These are phyloP conservation scores for Fraxinus sp. DNA, from an alignment of 305 asterid species.

Conservation along the genomic window DNA sequence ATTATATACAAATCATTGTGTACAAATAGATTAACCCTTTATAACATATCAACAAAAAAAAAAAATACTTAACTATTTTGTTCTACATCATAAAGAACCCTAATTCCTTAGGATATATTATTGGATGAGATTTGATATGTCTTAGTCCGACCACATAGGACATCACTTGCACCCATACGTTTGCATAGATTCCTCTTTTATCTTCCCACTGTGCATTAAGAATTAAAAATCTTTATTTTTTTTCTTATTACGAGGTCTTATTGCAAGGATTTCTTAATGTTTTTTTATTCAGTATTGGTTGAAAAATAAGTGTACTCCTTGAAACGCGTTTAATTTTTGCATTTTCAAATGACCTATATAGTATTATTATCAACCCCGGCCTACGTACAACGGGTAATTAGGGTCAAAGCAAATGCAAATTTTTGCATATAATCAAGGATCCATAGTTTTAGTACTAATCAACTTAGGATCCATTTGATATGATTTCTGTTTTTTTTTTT, in stretches of 20 bases:
- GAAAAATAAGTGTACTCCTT: constrained; percentile 36
- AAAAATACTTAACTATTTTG: background rate
- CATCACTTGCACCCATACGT: constrained; percentile 46
- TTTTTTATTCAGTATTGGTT: constrained; percentile 30
- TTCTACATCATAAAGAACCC: constrained; percentile 24
- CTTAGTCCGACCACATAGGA: constrained; percentile 60
- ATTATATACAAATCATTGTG: too few relatives aligned
- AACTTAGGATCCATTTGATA: background rate
- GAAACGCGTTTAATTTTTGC: constrained; percentile 51
- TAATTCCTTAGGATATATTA: constrained; percentile 21
- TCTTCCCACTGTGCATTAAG: constrained; percentile 28
- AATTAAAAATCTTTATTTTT: background rate
- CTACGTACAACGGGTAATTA: constrained; percentile 31
- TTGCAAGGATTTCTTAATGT: background rate
- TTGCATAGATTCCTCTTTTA: constrained; percentile 36
- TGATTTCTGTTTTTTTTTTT: too few relatives aligned
- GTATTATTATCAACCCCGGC: constrained; percentile 29
- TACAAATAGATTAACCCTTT: too few relatives aligned
- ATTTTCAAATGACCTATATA: constrained; percentile 48
- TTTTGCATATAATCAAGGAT: constrained; percentile 6
- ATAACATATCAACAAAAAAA: too few relatives aligned
- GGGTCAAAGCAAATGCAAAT: constrained; percentile 29
- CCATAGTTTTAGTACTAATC: background rate
- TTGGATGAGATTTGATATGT: constrained; percentile 25
- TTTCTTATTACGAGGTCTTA: constrained; percentile 22